Evolutionary conservation across 2,329 filamentous ascomycete genomes (phyloP), one percentile per base, ranked within the genome.

Genomic region (Apiospora kogelbergensis): DNA sequence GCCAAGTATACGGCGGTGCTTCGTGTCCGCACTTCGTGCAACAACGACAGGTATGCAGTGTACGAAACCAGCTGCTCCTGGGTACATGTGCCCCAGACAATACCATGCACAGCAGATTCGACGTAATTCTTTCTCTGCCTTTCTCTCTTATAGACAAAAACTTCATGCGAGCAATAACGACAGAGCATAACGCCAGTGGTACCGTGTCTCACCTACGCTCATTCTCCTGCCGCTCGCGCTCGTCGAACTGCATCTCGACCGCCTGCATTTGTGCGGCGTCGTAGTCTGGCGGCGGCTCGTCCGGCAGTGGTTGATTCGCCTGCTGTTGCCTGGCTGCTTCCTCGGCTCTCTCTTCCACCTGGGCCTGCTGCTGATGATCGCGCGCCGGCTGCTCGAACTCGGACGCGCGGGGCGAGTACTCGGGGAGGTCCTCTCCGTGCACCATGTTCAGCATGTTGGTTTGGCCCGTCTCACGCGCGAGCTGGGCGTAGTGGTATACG

Each of bases 201-300:
- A 44, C 24, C 40, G 42, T 53, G 42, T 53, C 13, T 79, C 73
- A 81, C 73, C 86, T 84, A 71, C 86, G 85, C 76, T 95, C 92
- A 57, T 93, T 84, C 73, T 93, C 93, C 71, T 92, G 88, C 63
- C 91, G 90, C 72, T 95, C 85, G 70, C 91, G 92, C 73, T 93
- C 89, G 77, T 94, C 89, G 26, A 90, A 81, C 66, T 81, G 83
- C 77, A 84, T 87, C 71, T 81, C 85, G 37, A 91, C 79, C 37
- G 88, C 88, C 74, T 90, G 88, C n/a, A 87, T 90, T 80, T 98
- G 95, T 37, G 93, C 93, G 79, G 97, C 94, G 76, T 98, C 94
- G 77, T 98, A 98, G 44, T 90, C 93, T 65, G 95, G 95, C 64
- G 95, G 95, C 6, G 95, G 94, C 77, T 96, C 95, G 81, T 90